Evolutionary conservation across 805 yeast genomes (phyloP), one percentile per base, ranked within the genome.

Genomic region (Naumovozyma castellii): DNA sequence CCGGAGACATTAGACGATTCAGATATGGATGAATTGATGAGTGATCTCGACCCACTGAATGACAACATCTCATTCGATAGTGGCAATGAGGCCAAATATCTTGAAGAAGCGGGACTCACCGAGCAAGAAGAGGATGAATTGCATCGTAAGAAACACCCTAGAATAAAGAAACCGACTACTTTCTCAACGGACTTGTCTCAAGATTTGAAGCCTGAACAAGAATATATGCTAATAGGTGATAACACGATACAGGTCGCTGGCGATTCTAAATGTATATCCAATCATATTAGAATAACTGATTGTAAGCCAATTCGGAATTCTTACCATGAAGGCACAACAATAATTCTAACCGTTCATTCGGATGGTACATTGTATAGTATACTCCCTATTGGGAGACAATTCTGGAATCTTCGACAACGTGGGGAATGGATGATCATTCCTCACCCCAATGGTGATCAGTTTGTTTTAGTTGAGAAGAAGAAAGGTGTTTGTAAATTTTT

Each of bases 1-100:
- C 54, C 57, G 8, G 58, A 53, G 30, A 51, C 57, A 1, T 41
- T 56, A 17, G 54, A 53, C 34, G 61, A 56, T 42, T 52, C 59
- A 2, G 58, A 52, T 38, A 43, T 54, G 13, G 59, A 52, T 31
- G 43, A 44, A 28, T 35, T 55, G 13, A 20, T 50, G 30, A 36
- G 35, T 15, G 43, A 38, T 9, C 32, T 27, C 5, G 30, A 33
- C 8, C 6, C 10, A 10, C 27, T n/a, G n/a, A n/a, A n/a, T n/a
- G n/a, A n/a, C n/a, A n/a, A n/a, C n/a, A n/a, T n/a, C n/a, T n/a
- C n/a, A n/a, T n/a, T n/a, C n/a, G n/a, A n/a, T n/a, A n/a, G n/a
- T n/a, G n/a, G n/a, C n/a, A n/a, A n/a, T n/a, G n/a, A n/a, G n/a
- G n/a, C n/a, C n/a, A n/a, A n/a, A n/a, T n/a, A n/a, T n/a, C n/a